phyloP scores from a whole-genome alignment of 1,284 basidiomycete species.

The Ceratorhiza oryzae-sativae region DNA sequence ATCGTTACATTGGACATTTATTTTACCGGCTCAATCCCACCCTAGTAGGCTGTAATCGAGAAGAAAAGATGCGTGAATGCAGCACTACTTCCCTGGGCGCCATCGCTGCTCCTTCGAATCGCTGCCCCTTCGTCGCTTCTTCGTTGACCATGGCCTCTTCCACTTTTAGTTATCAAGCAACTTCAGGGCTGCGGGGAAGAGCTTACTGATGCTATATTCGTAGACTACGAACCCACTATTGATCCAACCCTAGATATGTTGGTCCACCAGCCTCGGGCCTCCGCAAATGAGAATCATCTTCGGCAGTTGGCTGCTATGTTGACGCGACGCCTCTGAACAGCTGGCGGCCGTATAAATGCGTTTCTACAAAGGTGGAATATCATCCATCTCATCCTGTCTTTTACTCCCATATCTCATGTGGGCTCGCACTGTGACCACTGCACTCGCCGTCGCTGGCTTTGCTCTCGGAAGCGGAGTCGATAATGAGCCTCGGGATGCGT shows the following conservation, averaged over 20 bases:
- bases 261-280: too few species aligned
- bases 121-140: too few species aligned
- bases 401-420: constrained; percentile 6
- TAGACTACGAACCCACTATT: constrained; percentile 14
- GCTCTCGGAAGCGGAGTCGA: constrained; percentile 16
- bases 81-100: too few species aligned
- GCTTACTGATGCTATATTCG: neutral
- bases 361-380: neutral
- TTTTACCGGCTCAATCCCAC: neutral
- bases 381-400: neutral
- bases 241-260: neutral
- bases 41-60: too few species aligned
- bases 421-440: neutral
- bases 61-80: too few species aligned
- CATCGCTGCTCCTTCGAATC: too few species aligned
- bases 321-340: too few species aligned
- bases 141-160: neutral
- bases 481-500: constrained; percentile 13
- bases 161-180: neutral
- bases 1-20: constrained; percentile 1
- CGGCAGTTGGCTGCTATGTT: too few species aligned
- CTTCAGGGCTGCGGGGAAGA: neutral
- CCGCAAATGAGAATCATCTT: too few species aligned
- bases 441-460: constrained; percentile 7
- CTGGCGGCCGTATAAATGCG: neutral